Evolutionary conservation across 805 yeast genomes (phyloP).

Genomic region (Metschnikowia lunata): DNA sequence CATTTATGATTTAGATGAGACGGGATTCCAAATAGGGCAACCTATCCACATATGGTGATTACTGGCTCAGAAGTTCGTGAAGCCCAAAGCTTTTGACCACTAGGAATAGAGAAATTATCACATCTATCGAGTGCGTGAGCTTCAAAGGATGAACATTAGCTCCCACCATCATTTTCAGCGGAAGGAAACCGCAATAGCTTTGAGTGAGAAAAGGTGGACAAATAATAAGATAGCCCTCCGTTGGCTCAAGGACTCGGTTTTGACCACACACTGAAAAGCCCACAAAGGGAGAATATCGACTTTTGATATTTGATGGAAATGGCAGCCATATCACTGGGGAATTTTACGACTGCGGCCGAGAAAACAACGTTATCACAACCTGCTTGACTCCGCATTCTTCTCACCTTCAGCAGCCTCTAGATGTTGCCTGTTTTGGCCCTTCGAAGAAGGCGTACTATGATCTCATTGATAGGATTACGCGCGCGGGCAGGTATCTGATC

Average conservation of each 20-base stretch:
- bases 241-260: neutral
- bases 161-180: neutral
- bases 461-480: too few species aligned
- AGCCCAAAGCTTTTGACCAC: neutral
- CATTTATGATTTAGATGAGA: neutral
- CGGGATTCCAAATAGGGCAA: neutral
- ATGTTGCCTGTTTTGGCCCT: neutral
- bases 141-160: neutral
- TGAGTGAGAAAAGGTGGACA: neutral
- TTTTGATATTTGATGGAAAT: neutral
- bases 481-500: too few species aligned
- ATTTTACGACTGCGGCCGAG: neutral
- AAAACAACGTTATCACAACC: neutral
- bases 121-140: neutral
- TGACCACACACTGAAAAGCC: neutral
- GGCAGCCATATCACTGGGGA: neutral
- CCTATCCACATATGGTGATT: neutral
- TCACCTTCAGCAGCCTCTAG: neutral
- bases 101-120: neutral
- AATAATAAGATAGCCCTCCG: neutral
- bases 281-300: neutral
- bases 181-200: neutral
- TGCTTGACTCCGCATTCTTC: neutral
- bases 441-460: too few species aligned
- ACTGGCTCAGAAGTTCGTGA: neutral